These are phyloP conservation scores for Cercospora citrullina DNA, from an alignment of 2,329 filamentous ascomycete species.

Conservation along the genomic window DNA sequence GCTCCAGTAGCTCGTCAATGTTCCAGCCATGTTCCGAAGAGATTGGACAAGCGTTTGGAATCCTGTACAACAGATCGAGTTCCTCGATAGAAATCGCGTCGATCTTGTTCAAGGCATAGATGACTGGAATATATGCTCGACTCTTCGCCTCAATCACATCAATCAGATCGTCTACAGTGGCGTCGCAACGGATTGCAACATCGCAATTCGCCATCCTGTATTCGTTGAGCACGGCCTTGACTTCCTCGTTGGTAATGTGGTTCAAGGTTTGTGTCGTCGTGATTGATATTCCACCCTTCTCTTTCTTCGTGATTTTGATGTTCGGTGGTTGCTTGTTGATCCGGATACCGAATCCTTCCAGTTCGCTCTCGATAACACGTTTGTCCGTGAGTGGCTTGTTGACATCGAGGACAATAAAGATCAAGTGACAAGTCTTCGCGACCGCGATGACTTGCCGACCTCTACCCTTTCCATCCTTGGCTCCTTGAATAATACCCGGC, in stretches of 20 bases:
- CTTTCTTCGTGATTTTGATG: constrained; percentile 99
- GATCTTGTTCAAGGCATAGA: constrained; percentile 99
- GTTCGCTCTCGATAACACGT: constrained; percentile 86
- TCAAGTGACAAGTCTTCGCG: constrained; percentile 96
- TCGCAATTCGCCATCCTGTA: constrained; percentile 96
- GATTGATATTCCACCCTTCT: constrained; percentile 95
- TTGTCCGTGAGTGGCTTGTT: constrained; percentile 99
- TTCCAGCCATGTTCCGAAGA: constrained; percentile 97
- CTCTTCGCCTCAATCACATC: constrained; percentile 93
- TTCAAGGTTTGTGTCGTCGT: constrained; percentile 90
- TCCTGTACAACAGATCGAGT: constrained; percentile 91
- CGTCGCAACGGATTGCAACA: constrained; percentile 96
- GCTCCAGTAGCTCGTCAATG: constrained; percentile 91
- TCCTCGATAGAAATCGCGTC: constrained; percentile 98
- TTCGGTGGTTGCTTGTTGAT: constrained; percentile 98
- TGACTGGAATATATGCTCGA: constrained; percentile 95
- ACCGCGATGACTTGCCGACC: constrained; percentile 98
- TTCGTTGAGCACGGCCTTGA: constrained; percentile 96
- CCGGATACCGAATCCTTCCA: constrained; percentile 95
- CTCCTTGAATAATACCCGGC: constrained; percentile 97
- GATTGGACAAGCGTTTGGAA: constrained; percentile 95
- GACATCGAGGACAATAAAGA: constrained; percentile 97
- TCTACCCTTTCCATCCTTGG: constrained; percentile 96
- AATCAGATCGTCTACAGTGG: constrained; percentile 94
- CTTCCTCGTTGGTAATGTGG: constrained; percentile 93